Conservation (phyloP, 805 yeast species). For the Kazachstania africana region DNA sequence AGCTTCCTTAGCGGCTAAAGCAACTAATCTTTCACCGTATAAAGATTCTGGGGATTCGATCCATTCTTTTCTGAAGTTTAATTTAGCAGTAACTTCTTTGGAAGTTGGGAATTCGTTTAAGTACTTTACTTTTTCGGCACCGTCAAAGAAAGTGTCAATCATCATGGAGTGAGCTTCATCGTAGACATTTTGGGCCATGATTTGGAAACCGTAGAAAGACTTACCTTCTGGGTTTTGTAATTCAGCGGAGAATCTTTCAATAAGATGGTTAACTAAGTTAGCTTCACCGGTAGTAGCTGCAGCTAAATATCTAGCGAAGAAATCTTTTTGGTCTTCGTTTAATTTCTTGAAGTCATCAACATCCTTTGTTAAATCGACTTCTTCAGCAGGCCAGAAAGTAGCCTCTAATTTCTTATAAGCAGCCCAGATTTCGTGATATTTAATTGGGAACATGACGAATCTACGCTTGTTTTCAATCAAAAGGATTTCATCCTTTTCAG, state of each 20-base stretch:
- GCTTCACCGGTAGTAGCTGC: constrained; percentile 97
- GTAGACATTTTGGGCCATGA: constrained; percentile 98
- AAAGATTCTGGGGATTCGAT: constrained; percentile 74
- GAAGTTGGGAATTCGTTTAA: constrained; percentile 88
- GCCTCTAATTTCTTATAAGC: constrained; percentile 98
- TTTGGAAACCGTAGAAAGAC: constrained; percentile 97
- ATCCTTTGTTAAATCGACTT: constrained; percentile 88
- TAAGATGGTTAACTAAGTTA: constrained; percentile 89
- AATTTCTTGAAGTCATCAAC: constrained; percentile 76
- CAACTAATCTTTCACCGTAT: constrained; percentile 89
- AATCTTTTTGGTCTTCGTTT: constrained; percentile 81
- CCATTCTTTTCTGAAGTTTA: constrained; percentile 97
- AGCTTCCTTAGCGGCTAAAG: constrained; percentile 98
- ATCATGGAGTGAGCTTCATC: constrained; percentile 91
- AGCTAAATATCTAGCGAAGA: constrained; percentile 85
- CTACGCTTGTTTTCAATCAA: constrained; percentile 76
- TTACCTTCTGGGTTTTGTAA: constrained; percentile 96
- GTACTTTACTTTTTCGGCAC: constrained; percentile 77
- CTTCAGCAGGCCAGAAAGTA: constrained; percentile 99
- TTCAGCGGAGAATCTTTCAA: constrained; percentile 92
- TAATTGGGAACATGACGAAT: constrained; percentile 91
- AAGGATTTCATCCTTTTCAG: constrained; percentile 82
- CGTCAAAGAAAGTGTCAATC: constrained; percentile 88
- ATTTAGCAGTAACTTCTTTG: constrained; percentile 87
- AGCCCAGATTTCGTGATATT: constrained; percentile 96